Conservation (phyloP, 78 protist genomes). For the slime mould (Dictyostelium discoideum) region dicty_2.7 NC_007088.5:4147001-4147500, state of each 20-base stretch:
- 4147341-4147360: slow-evolving; percentile 82
- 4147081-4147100: slow-evolving; percentile 27
- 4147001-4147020: slow-evolving; percentile 74
- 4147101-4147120: neutral
- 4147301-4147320: slow-evolving; percentile 93
- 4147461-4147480: neutral
- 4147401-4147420: slow-evolving; percentile 94
- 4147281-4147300: slow-evolving; percentile 93
- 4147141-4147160: slow-evolving; percentile 67
- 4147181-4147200: slow-evolving; percentile 71
- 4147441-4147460: neutral
- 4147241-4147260: slow-evolving; percentile 96
- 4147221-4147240: slow-evolving; percentile 89
- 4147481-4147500: slow-evolving; percentile 45
- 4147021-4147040: slow-evolving; percentile 78
- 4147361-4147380: slow-evolving; percentile 74
- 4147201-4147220: slow-evolving; percentile 70
- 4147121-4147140: slow-evolving; percentile 20
- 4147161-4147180: slow-evolving; percentile 31
- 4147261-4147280: slow-evolving; percentile 91
- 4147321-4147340: slow-evolving; percentile 93
- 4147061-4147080: neutral
- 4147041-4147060: slow-evolving; percentile 19
- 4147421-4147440: slow-evolving; percentile 81
- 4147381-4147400: slow-evolving; percentile 90